These are phyloP conservation scores for Kalaharituber pfeilii DNA, from an alignment of 2,329 filamentous ascomycete genomes.

Conservation along the genomic window DNA sequence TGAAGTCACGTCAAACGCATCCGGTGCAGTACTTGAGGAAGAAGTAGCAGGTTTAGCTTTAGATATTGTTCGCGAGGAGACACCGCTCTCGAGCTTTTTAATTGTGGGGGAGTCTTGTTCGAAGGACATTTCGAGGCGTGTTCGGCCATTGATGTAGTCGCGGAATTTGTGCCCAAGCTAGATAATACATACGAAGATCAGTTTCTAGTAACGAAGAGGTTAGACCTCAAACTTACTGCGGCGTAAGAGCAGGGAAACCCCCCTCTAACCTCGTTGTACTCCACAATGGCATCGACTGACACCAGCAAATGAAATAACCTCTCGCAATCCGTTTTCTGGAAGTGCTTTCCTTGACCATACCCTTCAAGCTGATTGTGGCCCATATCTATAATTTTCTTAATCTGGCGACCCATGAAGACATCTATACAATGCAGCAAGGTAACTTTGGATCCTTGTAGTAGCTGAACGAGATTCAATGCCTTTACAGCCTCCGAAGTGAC, in stretches of 20 bases:
- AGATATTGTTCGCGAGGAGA: neutral
- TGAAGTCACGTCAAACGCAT: slow-evolving; percentile 8
- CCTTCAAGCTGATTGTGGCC: slow-evolving; percentile 38
- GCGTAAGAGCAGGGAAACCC: slow-evolving; percentile 44
- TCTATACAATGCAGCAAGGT: slow-evolving; percentile 72
- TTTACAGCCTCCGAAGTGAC: slow-evolving; percentile 57
- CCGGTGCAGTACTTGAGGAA: neutral
- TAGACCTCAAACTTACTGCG: slow-evolving; percentile 7
- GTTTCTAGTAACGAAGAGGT: neutral
- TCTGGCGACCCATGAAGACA: slow-evolving; percentile 54
- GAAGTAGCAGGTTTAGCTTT: neutral
- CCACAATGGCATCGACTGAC: slow-evolving; percentile 53
- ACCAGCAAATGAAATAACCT: slow-evolving; percentile 65
- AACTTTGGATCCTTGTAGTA: slow-evolving; percentile 40
- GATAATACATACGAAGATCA: neutral
- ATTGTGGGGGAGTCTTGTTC: slow-evolving; percentile 24
- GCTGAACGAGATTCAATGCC: slow-evolving; percentile 49
- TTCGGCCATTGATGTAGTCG: slow-evolving; percentile 15
- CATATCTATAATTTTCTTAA: slow-evolving; percentile 38
- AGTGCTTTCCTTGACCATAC: slow-evolving; percentile 49
- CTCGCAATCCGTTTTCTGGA: slow-evolving; percentile 62
- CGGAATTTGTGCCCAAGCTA: slow-evolving; percentile 26
- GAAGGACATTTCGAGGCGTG: slow-evolving; percentile 23
- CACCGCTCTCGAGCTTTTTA: slow-evolving; percentile 24
- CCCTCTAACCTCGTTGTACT: slow-evolving; percentile 45